These are phyloP conservation scores for Panellus pusillus DNA, from an alignment of 768 basidiomycete species.

Conservation along the genomic window DNA sequence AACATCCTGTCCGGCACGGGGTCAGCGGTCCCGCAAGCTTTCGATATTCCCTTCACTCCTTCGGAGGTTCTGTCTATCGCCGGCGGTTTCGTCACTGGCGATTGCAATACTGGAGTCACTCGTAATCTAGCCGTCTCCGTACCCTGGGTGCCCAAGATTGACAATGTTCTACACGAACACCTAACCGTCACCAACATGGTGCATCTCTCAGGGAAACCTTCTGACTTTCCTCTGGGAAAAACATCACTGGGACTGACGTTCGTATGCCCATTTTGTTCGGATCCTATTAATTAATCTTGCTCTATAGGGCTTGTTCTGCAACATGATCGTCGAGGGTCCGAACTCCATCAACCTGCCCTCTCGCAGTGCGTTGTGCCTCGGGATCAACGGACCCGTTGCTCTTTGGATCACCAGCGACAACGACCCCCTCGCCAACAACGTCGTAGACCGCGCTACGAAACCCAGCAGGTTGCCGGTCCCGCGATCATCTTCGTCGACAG, in stretches of 20 bases:
- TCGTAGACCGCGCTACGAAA: constrained; percentile 51
- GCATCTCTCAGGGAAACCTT: constrained; percentile 41
- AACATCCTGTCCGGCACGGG: constrained; percentile 64
- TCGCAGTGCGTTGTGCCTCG: constrained; percentile 63
- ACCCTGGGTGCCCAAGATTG: background rate
- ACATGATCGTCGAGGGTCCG: constrained; percentile 69
- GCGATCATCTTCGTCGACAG: constrained; percentile 66
- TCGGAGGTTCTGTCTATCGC: constrained; percentile 71
- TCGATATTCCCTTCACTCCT: constrained; percentile 69
- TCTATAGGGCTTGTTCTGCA: constrained; percentile 51
- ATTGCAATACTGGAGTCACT: constrained; percentile 60
- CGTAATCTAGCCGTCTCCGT: constrained; percentile 32
- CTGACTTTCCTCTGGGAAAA: constrained; percentile 60
- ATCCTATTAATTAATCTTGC: background rate
- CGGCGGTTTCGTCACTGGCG: constrained; percentile 61
- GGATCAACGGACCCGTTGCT: constrained; percentile 72
- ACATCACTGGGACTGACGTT: constrained; percentile 46
- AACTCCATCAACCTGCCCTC: constrained; percentile 60
- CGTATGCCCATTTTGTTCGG: background rate
- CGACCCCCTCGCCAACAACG: constrained; percentile 63
- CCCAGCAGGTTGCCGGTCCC: constrained; percentile 68
- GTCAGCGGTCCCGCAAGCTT: constrained; percentile 63
- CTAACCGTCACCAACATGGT: constrained; percentile 66
- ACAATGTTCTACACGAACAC: constrained; percentile 43
- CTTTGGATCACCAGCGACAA: constrained; percentile 64